Evolutionary conservation across 805 yeast species (phyloP).

Genomic region (Nakazawaea pomicola): DNA sequence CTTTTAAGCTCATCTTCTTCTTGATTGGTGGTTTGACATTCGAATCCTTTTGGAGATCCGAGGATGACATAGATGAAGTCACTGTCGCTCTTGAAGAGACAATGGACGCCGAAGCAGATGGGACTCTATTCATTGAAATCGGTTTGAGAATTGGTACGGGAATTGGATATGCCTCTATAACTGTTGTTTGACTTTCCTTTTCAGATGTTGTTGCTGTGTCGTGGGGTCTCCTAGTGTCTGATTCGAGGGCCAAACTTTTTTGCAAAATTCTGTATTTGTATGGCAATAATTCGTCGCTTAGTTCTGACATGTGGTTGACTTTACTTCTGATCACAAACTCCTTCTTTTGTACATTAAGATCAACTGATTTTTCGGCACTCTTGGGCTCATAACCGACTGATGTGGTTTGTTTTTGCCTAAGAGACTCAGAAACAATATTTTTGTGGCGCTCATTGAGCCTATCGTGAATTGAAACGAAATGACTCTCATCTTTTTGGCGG

Average conservation of each 20-base stretch:
- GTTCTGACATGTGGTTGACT: not conserved
- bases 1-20: constrained; percentile 70
- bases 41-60: not conserved
- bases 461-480: constrained; percentile 26
- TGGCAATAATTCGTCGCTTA: constrained; percentile 10
- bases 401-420: too few relatives aligned
- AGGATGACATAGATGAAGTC: constrained; percentile 13
- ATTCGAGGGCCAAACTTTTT: not conserved
- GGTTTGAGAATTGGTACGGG: constrained; percentile 7
- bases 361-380: too few relatives aligned
- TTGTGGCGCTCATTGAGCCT: constrained; percentile 20
- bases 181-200: not conserved
- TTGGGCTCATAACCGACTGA: too few relatives aligned
- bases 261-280: constrained; percentile 11
- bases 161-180: constrained; percentile 1
- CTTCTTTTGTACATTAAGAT: too few relatives aligned
- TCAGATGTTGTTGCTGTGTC: not conserved
- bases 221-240: not conserved
- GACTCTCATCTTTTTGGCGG: constrained; percentile 28
- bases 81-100: constrained; percentile 15
- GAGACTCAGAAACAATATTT: constrained; percentile 6
- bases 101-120: constrained; percentile 6
- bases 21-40: constrained; percentile 15
- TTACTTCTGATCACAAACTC: not conserved
- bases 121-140: constrained; percentile 15